phyloP scores from a whole-genome alignment of 805 yeast genomes.

The Torulaspora quercuum region DNA sequence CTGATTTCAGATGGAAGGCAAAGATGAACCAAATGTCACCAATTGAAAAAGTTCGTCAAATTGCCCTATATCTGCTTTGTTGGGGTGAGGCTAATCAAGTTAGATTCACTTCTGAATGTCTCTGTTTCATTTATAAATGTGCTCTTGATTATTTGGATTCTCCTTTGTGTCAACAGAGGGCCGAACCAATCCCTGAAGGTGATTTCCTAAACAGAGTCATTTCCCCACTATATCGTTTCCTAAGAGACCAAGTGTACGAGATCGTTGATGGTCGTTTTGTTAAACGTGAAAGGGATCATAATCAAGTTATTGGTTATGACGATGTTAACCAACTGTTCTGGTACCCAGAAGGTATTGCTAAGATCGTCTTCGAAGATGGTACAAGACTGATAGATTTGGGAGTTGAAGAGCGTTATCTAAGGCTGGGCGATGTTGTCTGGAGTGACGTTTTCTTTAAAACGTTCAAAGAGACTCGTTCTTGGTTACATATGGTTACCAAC shows the following conservation, averaged over 20 bases:
- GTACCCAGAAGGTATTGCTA: conserved; percentile 98
- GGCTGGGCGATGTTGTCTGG: conserved; percentile 93
- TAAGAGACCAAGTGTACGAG: conserved; percentile 80
- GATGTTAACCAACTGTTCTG: conserved; percentile 98
- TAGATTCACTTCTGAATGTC: conserved; percentile 84
- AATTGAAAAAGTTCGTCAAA: conserved; percentile 74
- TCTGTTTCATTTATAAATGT: conserved; percentile 93
- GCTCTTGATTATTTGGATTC: conserved; percentile 86
- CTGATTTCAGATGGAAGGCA: conserved; percentile 77
- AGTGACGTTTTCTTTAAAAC: conserved; percentile 89
- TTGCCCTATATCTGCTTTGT: conserved; percentile 67
- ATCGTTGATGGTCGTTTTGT: conserved; percentile 76
- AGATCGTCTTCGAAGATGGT: conserved; percentile 89
- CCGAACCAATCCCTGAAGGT: conserved; percentile 78
- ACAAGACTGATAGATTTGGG: conserved; percentile 88
- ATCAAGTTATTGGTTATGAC: conserved; percentile 84
- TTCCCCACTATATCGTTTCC: conserved; percentile 81
- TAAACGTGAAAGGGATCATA: conserved; percentile 83
- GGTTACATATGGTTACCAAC: conserved; percentile 94
- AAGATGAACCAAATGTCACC: conserved; percentile 70
- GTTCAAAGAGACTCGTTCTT: conserved; percentile 90
- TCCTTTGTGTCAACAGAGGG: conserved; percentile 85
- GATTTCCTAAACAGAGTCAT: conserved; percentile 88
- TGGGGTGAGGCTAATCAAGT: conserved; percentile 96
- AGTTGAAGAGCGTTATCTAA: conserved; percentile 79